Percentiles rank a stretch among this genome's conserved stretches.
phyloP scores from a whole-genome alignment of 768 basidiomycete genomes.

The Calocybe gangraenosa region DNA sequence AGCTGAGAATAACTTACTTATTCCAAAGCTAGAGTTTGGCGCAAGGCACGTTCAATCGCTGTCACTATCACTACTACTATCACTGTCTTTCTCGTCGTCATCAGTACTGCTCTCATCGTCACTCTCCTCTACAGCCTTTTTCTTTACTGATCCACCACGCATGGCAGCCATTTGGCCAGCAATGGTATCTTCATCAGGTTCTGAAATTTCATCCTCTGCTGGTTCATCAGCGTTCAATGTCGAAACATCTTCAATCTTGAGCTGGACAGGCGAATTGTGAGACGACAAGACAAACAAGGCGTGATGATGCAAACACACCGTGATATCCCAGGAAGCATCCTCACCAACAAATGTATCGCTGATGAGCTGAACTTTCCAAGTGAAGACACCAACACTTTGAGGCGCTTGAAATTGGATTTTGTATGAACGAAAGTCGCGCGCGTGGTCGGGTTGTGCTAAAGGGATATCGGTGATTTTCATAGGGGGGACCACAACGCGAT shows the following conservation, averaged over 20 bases:
- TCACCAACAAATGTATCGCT: slow-evolving; percentile 90
- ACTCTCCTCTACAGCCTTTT: slow-evolving; percentile 46
- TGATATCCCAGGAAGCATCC: slow-evolving; percentile 65
- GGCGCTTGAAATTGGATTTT: slow-evolving; percentile 96
- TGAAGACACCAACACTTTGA: slow-evolving; percentile 74
- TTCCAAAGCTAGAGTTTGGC: slow-evolving; percentile 16
- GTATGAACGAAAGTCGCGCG: slow-evolving; percentile 73
- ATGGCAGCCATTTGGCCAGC: slow-evolving; percentile 98
- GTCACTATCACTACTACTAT: slow-evolving; percentile 33
- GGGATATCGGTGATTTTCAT: slow-evolving; percentile 80
- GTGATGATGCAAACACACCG: no score
- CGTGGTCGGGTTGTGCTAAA: slow-evolving; percentile 40
- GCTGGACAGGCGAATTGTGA: no score
- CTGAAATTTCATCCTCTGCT: slow-evolving; percentile 91
- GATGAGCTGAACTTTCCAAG: slow-evolving; percentile 82
- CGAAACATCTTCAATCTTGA: slow-evolving; percentile 77
- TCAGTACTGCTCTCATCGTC: slow-evolving; percentile 51
- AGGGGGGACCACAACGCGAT: slow-evolving; percentile 85
- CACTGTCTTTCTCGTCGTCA: slow-evolving; percentile 48
- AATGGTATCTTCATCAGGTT: slow-evolving; percentile 93
- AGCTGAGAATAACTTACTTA: slow-evolving; percentile 14
- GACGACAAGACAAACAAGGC: no score
- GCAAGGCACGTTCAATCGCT: slow-evolving; percentile 30
- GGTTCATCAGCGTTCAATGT: slow-evolving; percentile 51
- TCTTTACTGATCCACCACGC: slow-evolving; percentile 86